Conservation (phyloP, 176 grass and related monocot genomes). For the Oryza officinalis region DNA sequence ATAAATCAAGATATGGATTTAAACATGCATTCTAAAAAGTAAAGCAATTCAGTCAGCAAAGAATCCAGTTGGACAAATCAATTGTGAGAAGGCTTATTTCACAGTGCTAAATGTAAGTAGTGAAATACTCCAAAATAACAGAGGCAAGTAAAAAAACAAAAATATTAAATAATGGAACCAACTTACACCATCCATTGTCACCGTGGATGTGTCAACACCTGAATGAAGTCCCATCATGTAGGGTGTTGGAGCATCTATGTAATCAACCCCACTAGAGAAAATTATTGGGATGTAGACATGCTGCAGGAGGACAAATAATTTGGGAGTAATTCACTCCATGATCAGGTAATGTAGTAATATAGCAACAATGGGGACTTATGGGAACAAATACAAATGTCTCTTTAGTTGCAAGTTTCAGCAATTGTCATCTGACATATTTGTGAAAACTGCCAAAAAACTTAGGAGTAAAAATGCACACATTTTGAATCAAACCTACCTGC, state of each 20-base stretch:
- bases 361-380: slow-evolving; percentile 16
- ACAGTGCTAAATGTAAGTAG: slow-evolving; percentile 18
- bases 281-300: slow-evolving; percentile 99
- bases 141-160: slow-evolving; percentile 36
- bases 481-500: slow-evolving; percentile 68
- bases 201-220: slow-evolving; percentile 83
- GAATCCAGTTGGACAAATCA: slow-evolving; percentile 12
- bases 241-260: slow-evolving; percentile 98
- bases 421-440: slow-evolving; percentile 32
- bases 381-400: slow-evolving; percentile 34
- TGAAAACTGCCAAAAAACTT: slow-evolving; percentile 5
- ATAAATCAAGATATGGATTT: slow-evolving; percentile 21
- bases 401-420: slow-evolving; percentile 22
- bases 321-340: slow-evolving; percentile 20
- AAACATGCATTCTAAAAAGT: not conserved
- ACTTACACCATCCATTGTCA: slow-evolving; percentile 99
- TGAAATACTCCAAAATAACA: slow-evolving; percentile 17
- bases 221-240: slow-evolving; percentile 99
- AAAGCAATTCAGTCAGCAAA: not conserved
- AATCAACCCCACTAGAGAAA: slow-evolving; percentile 99
- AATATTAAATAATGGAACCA: slow-evolving; percentile 29
- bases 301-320: slow-evolving; percentile 59
- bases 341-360: slow-evolving; percentile 25
- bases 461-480: slow-evolving; percentile 18
- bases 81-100: not conserved